Percentiles rank a stretch among this genome's conserved stretches.
Conservation (phyloP, 345 rosid species). For the Gossypium sturtianum region DNA sequence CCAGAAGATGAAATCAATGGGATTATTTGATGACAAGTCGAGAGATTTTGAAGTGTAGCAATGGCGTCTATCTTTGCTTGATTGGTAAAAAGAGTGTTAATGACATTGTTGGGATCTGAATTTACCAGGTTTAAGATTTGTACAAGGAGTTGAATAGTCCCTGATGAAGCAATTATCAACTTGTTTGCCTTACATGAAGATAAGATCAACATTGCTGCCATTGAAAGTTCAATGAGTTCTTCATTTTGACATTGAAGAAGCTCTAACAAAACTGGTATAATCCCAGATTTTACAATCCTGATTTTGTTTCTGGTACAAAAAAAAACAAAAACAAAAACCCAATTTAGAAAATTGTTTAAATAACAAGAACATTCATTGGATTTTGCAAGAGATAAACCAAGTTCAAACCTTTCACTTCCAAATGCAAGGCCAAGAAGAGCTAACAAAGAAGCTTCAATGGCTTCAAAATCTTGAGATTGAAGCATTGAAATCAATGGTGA, state of each 20-base stretch:
- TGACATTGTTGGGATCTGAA: background rate
- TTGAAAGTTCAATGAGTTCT: slow-evolving; percentile 37
- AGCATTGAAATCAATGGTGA: slow-evolving; percentile 66
- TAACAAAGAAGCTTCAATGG: slow-evolving; percentile 64
- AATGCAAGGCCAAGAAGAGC: slow-evolving; percentile 77
- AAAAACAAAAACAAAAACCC: background rate
- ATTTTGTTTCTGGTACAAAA: slow-evolving; percentile 61
- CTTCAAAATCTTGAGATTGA: slow-evolving; percentile 49
- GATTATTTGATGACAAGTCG: slow-evolving; percentile 49
- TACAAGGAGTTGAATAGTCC: slow-evolving; percentile 40
- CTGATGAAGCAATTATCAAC: slow-evolving; percentile 49
- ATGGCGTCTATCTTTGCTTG: slow-evolving; percentile 57
- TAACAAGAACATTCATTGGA: background rate
- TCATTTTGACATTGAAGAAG: slow-evolving; percentile 44
- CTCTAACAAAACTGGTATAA: slow-evolving; percentile 47
- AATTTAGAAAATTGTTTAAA: background rate
- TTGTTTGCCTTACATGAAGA: slow-evolving; percentile 75
- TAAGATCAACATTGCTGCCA: slow-evolving; percentile 58
- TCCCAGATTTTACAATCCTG: slow-evolving; percentile 54
- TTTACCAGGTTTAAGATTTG: slow-evolving; percentile 25
- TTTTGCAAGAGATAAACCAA: background rate
- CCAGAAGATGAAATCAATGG: slow-evolving; percentile 51
- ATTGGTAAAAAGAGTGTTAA: slow-evolving; percentile 10
- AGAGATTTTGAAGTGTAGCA: slow-evolving; percentile 72
- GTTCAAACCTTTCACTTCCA: slow-evolving; percentile 74